Evolutionary conservation across 164 flowering plant genomes (phyloP), one percentile per base, ranked within the genome.

Genomic region (Nymphaea thermarum): DNA sequence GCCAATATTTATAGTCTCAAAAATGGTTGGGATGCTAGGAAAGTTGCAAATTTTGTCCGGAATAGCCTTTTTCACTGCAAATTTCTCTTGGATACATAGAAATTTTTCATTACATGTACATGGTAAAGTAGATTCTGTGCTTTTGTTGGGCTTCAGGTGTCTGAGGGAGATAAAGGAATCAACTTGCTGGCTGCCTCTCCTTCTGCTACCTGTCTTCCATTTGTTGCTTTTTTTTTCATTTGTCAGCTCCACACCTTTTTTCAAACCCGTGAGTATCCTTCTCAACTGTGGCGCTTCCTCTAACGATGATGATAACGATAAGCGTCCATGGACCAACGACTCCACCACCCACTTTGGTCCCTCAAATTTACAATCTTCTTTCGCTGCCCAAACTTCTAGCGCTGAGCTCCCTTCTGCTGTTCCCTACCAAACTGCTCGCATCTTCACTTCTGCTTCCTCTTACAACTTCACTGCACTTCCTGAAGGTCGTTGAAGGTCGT

Each of bases 351-450:
- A 82, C 41, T 86, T 65, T 70, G 72, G 84, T 0, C 8, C 36
- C 3, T 67, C 80, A 2, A n/a, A n/a, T 61, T 45, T 77, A 0
- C 73, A 42, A 0, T 74, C 82, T 36, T 71, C 87, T 0, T 44
- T 67, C 1, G 12, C 70, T 2, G 69, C 74, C 3, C 71, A 42
- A 4, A 86, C 91, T 2, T 57, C 70, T 12, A n/a, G 16, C 12
- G 7, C 17, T 6, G 96, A 89, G 66, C 76, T 89, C n/a, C 83
- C 89, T 66, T 89, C 92, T 5, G 42, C 72, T 0, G 66, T 84
- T 41, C 96, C 96, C 2, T 89, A 86, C 79, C 85, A 86, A 92
- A 65, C 83, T 0, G 89, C 89, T 0, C 73, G 89, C 63, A 73
- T 87, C 60, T 83, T 89, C 76, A 77, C 75, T 3, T 69, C 84